phyloP scores from a whole-genome alignment of 495 filamentous ascomycete species.

The Friedmanniomyces simplex region DNA sequence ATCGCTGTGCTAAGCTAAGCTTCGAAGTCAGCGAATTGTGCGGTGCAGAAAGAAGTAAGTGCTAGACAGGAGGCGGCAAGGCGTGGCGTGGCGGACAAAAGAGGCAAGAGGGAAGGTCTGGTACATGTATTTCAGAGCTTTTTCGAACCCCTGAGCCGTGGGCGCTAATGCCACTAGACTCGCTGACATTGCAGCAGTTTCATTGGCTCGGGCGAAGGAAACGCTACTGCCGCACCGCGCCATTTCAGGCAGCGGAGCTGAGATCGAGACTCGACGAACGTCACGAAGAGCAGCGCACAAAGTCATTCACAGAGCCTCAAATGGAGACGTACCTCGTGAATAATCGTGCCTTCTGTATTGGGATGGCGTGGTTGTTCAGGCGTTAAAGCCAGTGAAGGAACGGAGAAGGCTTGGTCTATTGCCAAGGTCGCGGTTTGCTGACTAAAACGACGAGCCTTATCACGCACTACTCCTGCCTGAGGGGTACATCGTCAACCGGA shows the following conservation, averaged over 20 bases:
- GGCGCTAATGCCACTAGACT: neutral
- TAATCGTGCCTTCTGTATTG: neutral
- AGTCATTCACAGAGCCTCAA: too few species aligned
- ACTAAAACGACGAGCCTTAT: conserved; percentile 2
- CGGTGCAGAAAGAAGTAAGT: neutral
- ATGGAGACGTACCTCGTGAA: too few species aligned
- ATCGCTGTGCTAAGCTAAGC: neutral
- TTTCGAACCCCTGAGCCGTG: neutral
- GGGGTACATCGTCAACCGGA: too few species aligned
- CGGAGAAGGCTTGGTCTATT: too few species aligned
- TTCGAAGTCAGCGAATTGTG: too few species aligned
- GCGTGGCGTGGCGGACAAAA: neutral
- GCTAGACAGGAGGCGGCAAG: neutral
- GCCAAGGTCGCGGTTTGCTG: neutral
- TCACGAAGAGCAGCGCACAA: too few species aligned
- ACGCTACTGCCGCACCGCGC: neutral
- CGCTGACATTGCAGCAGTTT: neutral
- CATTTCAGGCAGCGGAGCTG: neutral
- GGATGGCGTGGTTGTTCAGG: neutral
- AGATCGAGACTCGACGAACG: neutral
- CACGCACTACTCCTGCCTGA: too few species aligned
- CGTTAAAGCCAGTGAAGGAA: too few species aligned
- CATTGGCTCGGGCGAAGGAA: neutral
- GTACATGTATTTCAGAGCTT: neutral
- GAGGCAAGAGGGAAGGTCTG: neutral